These are phyloP conservation scores for Zancudomyces culisetae DNA, from an alignment of 371 early-diverging fungal genomes.

Conservation along the genomic window DNA sequence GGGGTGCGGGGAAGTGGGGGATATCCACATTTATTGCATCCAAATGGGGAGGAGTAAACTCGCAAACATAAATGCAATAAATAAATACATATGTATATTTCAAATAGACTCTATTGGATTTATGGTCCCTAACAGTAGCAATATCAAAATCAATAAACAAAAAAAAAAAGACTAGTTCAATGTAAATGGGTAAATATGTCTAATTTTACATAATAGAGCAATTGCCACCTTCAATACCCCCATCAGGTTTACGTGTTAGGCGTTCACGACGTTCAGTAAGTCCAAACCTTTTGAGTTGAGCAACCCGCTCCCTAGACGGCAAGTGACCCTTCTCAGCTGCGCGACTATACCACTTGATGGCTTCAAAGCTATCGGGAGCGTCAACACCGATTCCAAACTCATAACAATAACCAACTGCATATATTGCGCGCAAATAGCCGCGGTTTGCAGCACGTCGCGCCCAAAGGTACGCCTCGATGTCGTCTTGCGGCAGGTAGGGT, in stretches of 20 bases:
- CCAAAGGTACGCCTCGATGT: slow-evolving; percentile 73
- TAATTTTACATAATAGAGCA: not conserved
- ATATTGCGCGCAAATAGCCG: slow-evolving; percentile 69
- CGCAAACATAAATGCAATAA: no score
- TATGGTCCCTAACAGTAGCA: no score
- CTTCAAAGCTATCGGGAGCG: slow-evolving; percentile 30
- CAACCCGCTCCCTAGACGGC: slow-evolving; percentile 49
- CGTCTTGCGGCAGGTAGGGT: slow-evolving; percentile 53
- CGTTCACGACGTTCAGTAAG: not conserved
- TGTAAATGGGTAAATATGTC: no score
- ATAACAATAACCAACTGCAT: slow-evolving; percentile 69
- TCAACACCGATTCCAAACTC: slow-evolving; percentile 47
- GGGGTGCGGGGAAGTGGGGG: no score
- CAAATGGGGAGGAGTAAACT: no score
- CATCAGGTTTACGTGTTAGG: not conserved
- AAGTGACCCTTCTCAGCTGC: slow-evolving; percentile 55
- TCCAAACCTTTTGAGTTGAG: slow-evolving; percentile 29
- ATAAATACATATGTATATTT: no score
- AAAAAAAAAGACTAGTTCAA: no score
- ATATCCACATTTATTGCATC: no score
- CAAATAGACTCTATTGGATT: no score
- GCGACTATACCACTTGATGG: slow-evolving; percentile 53
- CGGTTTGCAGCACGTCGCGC: slow-evolving; percentile 69
- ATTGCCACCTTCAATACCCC: not conserved
- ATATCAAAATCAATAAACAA: no score